phyloP scores from a whole-genome alignment of 805 yeast species.

The Candida sanyiensis region DNA sequence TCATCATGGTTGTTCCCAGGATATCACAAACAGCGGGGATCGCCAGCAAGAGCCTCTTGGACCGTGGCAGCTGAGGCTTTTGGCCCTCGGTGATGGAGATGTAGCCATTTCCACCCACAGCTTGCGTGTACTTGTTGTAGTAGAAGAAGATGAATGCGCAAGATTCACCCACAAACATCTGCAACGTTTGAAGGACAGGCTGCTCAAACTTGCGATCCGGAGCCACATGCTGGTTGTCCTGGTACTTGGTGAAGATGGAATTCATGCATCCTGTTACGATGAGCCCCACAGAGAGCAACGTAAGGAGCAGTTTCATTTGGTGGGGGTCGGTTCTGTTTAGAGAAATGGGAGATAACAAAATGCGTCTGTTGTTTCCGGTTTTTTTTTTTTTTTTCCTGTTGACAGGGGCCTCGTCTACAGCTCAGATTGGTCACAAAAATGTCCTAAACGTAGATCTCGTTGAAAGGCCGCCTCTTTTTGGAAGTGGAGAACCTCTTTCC shows the following conservation, averaged over 20 bases:
- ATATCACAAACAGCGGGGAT: conserved; percentile 70
- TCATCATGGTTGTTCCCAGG: conserved; percentile 67
- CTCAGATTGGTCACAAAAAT: too few species aligned
- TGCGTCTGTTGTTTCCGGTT: not conserved
- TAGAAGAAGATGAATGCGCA: conserved; percentile 40
- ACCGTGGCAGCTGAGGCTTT: conserved; percentile 19
- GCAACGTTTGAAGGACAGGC: conserved; percentile 73
- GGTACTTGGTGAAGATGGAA: conserved; percentile 68
- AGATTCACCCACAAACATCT: conserved; percentile 76
- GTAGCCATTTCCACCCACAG: conserved; percentile 4
- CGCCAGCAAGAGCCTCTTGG: conserved; percentile 35
- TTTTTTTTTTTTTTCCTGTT: not conserved
- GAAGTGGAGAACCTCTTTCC: conserved; percentile 33
- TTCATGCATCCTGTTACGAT: conserved; percentile 66
- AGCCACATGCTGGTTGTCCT: conserved; percentile 68
- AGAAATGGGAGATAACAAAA: not conserved
- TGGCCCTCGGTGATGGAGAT: conserved; percentile 1
- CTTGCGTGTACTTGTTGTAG: conserved; percentile 18
- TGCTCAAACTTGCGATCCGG: conserved; percentile 54
- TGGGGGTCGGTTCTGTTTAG: not conserved
- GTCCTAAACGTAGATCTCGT: conserved; percentile 48
- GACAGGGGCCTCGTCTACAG: not conserved
- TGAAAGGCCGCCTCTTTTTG: conserved; percentile 39
- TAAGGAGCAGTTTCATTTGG: conserved; percentile 14
- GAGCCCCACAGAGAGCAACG: conserved; percentile 38